A percentile compares a stretch with the other conserved stretches of the same genome.
These are phyloP conservation scores for Letharia lupina DNA, from an alignment of 495 filamentous ascomycete genomes.

Conservation along the genomic window DNA sequence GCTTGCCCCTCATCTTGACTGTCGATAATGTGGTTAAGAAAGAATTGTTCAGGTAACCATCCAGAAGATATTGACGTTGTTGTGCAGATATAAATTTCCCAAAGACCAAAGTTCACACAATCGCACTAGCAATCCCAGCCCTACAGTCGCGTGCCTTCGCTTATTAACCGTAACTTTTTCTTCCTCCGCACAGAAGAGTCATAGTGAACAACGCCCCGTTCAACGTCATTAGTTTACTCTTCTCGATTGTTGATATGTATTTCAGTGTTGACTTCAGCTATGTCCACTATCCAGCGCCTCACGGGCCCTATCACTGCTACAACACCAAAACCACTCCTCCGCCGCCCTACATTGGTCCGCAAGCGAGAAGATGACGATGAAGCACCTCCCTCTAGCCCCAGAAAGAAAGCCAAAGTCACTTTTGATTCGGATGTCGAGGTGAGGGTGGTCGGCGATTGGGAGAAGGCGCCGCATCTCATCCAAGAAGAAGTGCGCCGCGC, in stretches of 20 bases:
- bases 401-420: slow-evolving; percentile 59
- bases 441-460: slow-evolving; percentile 45
- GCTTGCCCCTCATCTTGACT: slow-evolving; percentile 70
- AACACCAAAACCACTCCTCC: slow-evolving; percentile 16
- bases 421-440: slow-evolving; percentile 68
- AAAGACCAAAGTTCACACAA: not conserved
- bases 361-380: slow-evolving; percentile 32
- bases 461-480: slow-evolving; percentile 53
- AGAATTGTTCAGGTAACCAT: not conserved
- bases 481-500: slow-evolving; percentile 65
- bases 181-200: not conserved
- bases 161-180: not conserved
- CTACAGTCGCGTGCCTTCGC: slow-evolving; percentile 7
- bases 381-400: slow-evolving; percentile 36
- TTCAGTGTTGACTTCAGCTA: not conserved
- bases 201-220: not conserved
- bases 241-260: slow-evolving; percentile 11
- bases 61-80: not conserved
- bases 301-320: slow-evolving; percentile 4
- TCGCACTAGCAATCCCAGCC: not conserved
- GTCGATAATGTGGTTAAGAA: not conserved
- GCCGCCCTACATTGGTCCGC: slow-evolving; percentile 23
- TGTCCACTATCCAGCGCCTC: slow-evolving; percentile 12
- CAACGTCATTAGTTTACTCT: not conserved
- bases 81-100: not conserved